Evolutionary conservation across 2,329 filamentous ascomycete species (phyloP).

Genomic region (Ophiognomonia clavigignenti-juglandacearum): DNA sequence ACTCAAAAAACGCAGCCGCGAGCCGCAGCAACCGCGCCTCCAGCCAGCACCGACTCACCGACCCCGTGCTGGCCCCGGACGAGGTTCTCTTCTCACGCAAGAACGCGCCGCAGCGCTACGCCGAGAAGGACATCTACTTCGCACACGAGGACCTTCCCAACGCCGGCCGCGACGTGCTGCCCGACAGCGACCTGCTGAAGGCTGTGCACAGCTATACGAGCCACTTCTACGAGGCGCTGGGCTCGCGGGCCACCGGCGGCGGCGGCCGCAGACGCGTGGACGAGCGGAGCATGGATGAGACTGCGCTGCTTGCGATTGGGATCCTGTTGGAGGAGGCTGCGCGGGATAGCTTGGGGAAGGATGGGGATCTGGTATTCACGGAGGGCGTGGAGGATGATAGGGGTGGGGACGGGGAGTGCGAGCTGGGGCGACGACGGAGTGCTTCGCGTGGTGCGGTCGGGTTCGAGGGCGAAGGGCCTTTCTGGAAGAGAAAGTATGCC

Average conservation of each 20-base stretch:
- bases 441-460: constrained; percentile 7
- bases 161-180: constrained; percentile 46
- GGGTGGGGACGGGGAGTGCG: neutral
- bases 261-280: constrained; percentile 31
- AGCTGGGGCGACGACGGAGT: neutral
- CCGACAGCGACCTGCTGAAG: constrained; percentile 65
- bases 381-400: constrained; percentile 41
- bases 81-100: constrained; percentile 64
- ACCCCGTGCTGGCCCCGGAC: constrained; percentile 54
- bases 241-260: constrained; percentile 2
- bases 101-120: constrained; percentile 61
- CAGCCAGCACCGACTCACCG: constrained; percentile 24
- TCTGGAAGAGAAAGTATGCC: constrained; percentile 19
- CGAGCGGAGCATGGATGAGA: constrained; percentile 69
- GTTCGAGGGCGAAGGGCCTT: constrained; percentile 14
- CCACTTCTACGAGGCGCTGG: constrained; percentile 54
- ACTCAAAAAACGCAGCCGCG: constrained; percentile 8
- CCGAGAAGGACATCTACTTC: constrained; percentile 68
- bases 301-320: constrained; percentile 69
- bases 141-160: constrained; percentile 53
- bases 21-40: constrained; percentile 15
- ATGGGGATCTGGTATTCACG: constrained; percentile 67
- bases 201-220: constrained; percentile 64
- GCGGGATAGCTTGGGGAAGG: constrained; percentile 54
- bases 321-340: constrained; percentile 70